These are phyloP conservation scores for Apiotrichum gamsii DNA, from an alignment of 1,284 basidiomycete species.

Conservation along the genomic window DNA sequence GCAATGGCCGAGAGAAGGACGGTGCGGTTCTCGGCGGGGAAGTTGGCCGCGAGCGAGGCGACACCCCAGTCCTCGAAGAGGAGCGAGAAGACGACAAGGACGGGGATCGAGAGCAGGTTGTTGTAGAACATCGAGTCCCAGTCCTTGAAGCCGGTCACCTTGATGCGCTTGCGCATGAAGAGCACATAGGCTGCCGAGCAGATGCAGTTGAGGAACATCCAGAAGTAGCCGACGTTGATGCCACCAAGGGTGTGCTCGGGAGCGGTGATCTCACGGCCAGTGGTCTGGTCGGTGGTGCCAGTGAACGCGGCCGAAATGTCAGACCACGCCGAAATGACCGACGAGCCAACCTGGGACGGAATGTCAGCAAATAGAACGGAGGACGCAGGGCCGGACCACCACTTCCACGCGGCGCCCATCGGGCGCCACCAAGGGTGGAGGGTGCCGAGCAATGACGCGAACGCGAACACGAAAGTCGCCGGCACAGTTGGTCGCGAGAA, in stretches of 20 bases:
- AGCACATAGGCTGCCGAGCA: slow-evolving; percentile 90
- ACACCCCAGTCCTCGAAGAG: slow-evolving; percentile 85
- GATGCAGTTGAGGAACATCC: slow-evolving; percentile 93
- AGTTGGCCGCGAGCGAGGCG: slow-evolving; percentile 73
- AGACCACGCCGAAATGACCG: slow-evolving; percentile 87
- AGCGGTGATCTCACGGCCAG: slow-evolving; percentile 33
- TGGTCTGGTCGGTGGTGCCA: slow-evolving; percentile 53
- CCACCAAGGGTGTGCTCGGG: slow-evolving; percentile 44
- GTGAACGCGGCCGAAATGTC: slow-evolving; percentile 83
- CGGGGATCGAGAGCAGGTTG: slow-evolving; percentile 90
- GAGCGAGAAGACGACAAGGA: slow-evolving; percentile 76
- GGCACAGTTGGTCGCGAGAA: too few relatives aligned
- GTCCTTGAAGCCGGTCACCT: slow-evolving; percentile 94
- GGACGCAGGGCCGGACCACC: too few relatives aligned
- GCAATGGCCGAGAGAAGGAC: slow-evolving; percentile 81
- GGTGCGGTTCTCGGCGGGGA: slow-evolving; percentile 75
- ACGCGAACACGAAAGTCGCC: too few relatives aligned
- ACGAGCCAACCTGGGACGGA: slow-evolving; percentile 61
- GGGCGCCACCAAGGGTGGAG: too few relatives aligned
- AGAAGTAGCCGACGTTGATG: slow-evolving; percentile 81
- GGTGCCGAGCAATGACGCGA: too few relatives aligned
- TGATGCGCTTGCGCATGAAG: slow-evolving; percentile 95
- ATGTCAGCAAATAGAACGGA: too few relatives aligned
- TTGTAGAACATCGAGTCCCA: slow-evolving; percentile 99
- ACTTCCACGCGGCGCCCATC: too few relatives aligned